Percentiles rank a stretch among this genome's conserved stretches.
Conservation (phyloP, 129 eudicot species). For the Pittosporum tobira region DNA sequence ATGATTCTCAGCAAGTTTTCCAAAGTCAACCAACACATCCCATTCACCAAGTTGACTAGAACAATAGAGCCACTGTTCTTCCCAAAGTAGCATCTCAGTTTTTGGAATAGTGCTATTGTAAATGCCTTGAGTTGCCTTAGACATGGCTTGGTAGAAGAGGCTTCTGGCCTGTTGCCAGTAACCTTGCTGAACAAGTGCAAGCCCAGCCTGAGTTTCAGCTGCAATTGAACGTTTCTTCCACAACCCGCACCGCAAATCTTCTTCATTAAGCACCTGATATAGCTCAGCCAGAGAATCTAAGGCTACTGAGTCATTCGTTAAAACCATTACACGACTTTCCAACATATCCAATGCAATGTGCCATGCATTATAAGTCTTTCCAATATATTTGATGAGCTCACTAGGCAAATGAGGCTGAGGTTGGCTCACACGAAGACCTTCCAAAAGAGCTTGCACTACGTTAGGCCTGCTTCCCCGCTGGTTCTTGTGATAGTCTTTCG, state of each 20-base stretch:
- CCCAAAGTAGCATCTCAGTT: conserved; percentile 69
- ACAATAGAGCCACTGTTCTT: conserved; percentile 59
- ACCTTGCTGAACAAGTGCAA: conserved; percentile 64
- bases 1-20: conserved; percentile 44
- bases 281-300: conserved; percentile 60
- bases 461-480: conserved; percentile 47
- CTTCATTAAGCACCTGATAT: conserved; percentile 52
- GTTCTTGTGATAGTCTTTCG: conserved; percentile 55
- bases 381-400: conserved; percentile 52
- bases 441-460: conserved; percentile 58
- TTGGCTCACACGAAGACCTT: conserved; percentile 53
- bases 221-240: conserved; percentile 54
- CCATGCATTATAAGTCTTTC: conserved; percentile 65
- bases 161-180: conserved; percentile 56
- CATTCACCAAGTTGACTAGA: conserved; percentile 54
- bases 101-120: conserved; percentile 46
- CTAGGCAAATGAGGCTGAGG: conserved; percentile 67
- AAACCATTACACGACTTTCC: conserved; percentile 52
- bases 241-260: conserved; percentile 61
- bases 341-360: conserved; percentile 44
- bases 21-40: conserved; percentile 53
- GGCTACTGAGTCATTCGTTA: conserved; percentile 42
- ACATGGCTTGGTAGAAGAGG: conserved; percentile 57
- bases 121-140: conserved; percentile 49
- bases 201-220: conserved; percentile 54